Base-by-base conservation (phyloP, 768 basidiomycete species). In the Lactifluus hygrophoroides region DNA sequence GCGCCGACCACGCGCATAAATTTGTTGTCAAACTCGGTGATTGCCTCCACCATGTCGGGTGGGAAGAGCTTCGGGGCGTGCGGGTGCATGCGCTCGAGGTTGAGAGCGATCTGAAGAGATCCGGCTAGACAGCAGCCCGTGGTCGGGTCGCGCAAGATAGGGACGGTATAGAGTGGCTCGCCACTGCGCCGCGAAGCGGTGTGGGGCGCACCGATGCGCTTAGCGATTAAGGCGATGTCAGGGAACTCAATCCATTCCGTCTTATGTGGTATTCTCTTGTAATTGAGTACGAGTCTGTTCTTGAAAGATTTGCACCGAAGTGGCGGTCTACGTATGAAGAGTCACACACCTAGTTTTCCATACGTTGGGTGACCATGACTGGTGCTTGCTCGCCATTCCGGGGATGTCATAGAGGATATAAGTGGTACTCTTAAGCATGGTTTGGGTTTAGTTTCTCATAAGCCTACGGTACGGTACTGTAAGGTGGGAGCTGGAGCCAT, bases 1-100 rank as follows among this genome's bases (percentile, higher is more conserved):
- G 19, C 23, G 3, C 27, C 48, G 23, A 58, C 56, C 21, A 25
- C 61, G 5, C 51, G 51, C 32, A 54, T 43, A n/a, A 65, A 61
- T 1, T 61, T 23, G n/a, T 70, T 69, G 21, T 72, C 30, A 48
- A 69, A 5, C 51, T 64, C 47, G 13, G 61, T 38, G 35, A 65
- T 56, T 5, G 68, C 32, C 0, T 64, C 48, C n/a, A 60, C 54
- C 3, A 57, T 48, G 23, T 47, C 3, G 56, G 54, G 19, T 0
- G 73, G 75, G 58, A 79, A 66, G n/a, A 80, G 62, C 13, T 51
- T 59, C 0, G 74, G 75, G 1, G 72, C 69, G 37, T 72, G 66
- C 0, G 79, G 76, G 57, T 80, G 80, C 0, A 71, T 69, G 1
- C 68, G 67, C 52, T 81, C 80, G 40, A 82, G 70, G 64, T 80